A percentile compares a stretch with the other conserved stretches of the same genome.
Conservation (phyloP, 2,329 filamentous ascomycete species). For the Beauveria australis region DNA sequence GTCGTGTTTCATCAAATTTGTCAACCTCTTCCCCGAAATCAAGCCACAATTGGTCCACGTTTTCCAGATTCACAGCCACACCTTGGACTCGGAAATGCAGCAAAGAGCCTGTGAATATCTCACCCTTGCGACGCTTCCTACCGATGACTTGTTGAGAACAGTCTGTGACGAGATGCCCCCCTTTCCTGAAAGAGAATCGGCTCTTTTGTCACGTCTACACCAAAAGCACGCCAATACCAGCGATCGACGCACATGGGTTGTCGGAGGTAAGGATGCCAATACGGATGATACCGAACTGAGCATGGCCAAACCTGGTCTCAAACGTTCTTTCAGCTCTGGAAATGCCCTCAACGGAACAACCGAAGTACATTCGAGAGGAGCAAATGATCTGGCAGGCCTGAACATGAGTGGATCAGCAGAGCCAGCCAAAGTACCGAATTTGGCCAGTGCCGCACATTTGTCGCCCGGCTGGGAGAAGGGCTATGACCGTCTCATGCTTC, state of each 20-base stretch:
- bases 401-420: slow-evolving; percentile 63
- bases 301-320: slow-evolving; percentile 74
- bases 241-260: slow-evolving; percentile 94
- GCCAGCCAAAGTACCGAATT: slow-evolving; percentile 62
- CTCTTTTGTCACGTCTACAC: slow-evolving; percentile 82
- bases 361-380: slow-evolving; percentile 40
- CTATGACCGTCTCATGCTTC: slow-evolving; percentile 73
- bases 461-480: slow-evolving; percentile 93
- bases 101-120: slow-evolving; percentile 95
- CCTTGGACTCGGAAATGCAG: slow-evolving; percentile 88
- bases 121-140: slow-evolving; percentile 72
- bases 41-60: slow-evolving; percentile 88
- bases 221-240: slow-evolving; percentile 89
- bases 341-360: slow-evolving; percentile 41
- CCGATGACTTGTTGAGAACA: slow-evolving; percentile 84
- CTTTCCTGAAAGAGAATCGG: slow-evolving; percentile 90
- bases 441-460: slow-evolving; percentile 85
- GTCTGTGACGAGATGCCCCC: slow-evolving; percentile 98
- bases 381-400: slow-evolving; percentile 68
- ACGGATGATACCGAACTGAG: slow-evolving; percentile 69
- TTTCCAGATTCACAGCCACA: slow-evolving; percentile 88
- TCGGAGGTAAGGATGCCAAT: slow-evolving; percentile 95
- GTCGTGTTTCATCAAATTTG: slow-evolving; percentile 93
- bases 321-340: slow-evolving; percentile 70
- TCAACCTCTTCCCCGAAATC: slow-evolving; percentile 97